Evolutionary conservation across 768 basidiomycete species (phyloP).

Genomic region (Russula earlei): DNA sequence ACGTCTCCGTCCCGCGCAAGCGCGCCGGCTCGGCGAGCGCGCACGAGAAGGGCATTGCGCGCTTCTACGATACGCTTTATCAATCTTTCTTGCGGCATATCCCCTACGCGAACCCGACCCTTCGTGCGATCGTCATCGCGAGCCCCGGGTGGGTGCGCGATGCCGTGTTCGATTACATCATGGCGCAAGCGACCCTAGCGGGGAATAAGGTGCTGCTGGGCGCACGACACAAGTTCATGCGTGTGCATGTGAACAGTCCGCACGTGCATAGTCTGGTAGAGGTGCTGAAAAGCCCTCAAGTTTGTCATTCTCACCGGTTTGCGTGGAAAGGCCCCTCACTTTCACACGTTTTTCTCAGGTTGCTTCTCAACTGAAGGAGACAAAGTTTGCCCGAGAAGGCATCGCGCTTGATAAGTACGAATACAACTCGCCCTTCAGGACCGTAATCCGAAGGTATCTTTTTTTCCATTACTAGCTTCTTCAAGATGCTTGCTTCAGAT

Average conservation of each 20-base stretch:
- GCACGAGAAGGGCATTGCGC: constrained; percentile 84
- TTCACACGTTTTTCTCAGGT: constrained; percentile 44
- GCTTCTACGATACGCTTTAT: constrained; percentile 79
- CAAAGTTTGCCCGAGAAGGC: constrained; percentile 94
- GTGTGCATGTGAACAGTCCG: constrained; percentile 84
- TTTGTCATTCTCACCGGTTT: constrained; percentile 25
- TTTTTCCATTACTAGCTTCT: constrained; percentile 52
- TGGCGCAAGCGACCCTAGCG: constrained; percentile 68
- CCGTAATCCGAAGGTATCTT: background rate
- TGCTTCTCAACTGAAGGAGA: constrained; percentile 71
- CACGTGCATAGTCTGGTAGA: constrained; percentile 96
- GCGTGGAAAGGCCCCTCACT: background rate
- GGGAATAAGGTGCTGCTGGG: constrained; percentile 77
- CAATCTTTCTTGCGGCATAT: constrained; percentile 85
- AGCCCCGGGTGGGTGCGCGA: constrained; percentile 96
- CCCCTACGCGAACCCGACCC: constrained; percentile 59
- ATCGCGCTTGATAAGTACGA: constrained; percentile 77
- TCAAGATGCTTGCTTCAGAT: constrained; percentile 92
- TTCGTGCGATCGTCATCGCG: constrained; percentile 91
- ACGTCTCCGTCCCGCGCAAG: constrained; percentile 85
- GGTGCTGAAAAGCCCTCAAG: constrained; percentile 91
- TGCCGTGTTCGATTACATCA: constrained; percentile 72
- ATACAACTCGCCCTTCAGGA: background rate
- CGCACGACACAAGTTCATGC: constrained; percentile 76
- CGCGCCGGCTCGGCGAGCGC: constrained; percentile 71